Base-by-base conservation (phyloP, 306 rosid genomes). In the Citrullus amarus region DNA sequence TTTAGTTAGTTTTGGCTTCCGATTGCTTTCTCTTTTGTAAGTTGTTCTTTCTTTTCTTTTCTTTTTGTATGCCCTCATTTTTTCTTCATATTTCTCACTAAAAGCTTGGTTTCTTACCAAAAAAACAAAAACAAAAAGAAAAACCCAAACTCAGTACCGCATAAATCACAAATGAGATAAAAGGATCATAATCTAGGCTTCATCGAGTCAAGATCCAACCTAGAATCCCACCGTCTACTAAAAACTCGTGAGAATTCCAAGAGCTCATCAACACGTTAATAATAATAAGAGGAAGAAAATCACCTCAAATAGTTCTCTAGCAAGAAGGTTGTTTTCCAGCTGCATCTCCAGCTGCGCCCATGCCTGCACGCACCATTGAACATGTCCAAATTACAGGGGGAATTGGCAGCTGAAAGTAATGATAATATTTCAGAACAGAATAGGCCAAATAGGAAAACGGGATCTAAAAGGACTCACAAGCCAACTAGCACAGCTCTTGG, bases 401-500 rank as follows among this genome's bases (percentile, higher is more conserved):
- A 77, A 76, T 58, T 75, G 66, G 62, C 66, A 80, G n/a, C 20
- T 32, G 17, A 56, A 63, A 51, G 30, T 18, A 66, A 53, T 53
- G 77, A n/a, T 39, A 39, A 16, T 57, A 50, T 32, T 54, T 78
- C 62, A 43, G 4, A 77, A 58, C 20, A 77, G 46, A 77, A 13
- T 9, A 14, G 59, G 44, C 11, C 11, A 6, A 60, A 59, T 15
- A 46, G 70, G 46, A 43, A 39, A n/a, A 39, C 18, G 74, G 18
- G 57, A 48, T 79, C 76, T 41, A 73, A 86, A 38, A 10, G 34
- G 62, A 87, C 97, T 92, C 88, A 95, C 98, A 82, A 95, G 97
- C 98, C 98, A 95, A 83, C 98, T 88, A 63, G 97, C 98, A 86
- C 98, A 95, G 88, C 97, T 95, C 44, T 85, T 89, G 63, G 97